These are phyloP conservation scores for Geosiphon pyriformis DNA, from an alignment of 192 early-diverging fungal species.

Conservation along the genomic window DNA sequence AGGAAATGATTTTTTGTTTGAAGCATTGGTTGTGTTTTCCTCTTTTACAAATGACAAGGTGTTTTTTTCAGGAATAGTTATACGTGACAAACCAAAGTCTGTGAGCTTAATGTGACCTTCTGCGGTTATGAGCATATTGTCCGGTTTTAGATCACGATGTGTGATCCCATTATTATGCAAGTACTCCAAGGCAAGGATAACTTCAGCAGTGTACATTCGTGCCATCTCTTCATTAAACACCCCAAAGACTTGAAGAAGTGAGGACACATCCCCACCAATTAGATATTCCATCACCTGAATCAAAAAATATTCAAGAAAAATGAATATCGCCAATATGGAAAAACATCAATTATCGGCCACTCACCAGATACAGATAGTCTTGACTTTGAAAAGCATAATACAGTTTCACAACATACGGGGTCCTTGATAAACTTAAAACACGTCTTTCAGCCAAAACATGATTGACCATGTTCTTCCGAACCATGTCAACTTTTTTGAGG, in stretches of 20 bases:
- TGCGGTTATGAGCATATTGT: conserved; percentile 80
- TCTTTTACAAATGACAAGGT: conserved; percentile 33
- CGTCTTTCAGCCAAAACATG: conserved; percentile 85
- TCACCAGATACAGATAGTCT: conserved; percentile 79
- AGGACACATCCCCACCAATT: conserved; percentile 82
- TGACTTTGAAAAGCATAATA: conserved; percentile 89
- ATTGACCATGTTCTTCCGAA: conserved; percentile 93
- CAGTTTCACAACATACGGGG: conserved; percentile 88
- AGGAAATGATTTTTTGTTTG: conserved; percentile 25
- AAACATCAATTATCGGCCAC: background rate
- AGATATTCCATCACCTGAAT: conserved; percentile 78
- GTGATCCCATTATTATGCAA: conserved; percentile 86
- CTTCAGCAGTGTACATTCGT: conserved; percentile 86
- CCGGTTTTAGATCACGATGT: conserved; percentile 78
- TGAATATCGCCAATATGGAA: background rate
- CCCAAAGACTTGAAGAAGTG: conserved; percentile 66
- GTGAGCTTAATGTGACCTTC: conserved; percentile 92
- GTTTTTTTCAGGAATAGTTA: conserved; percentile 55
- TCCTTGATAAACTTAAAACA: conserved; percentile 69
- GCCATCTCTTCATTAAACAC: conserved; percentile 77
- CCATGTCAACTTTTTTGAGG: conserved; percentile 89
- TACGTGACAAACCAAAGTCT: conserved; percentile 91
- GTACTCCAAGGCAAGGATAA: conserved; percentile 85
- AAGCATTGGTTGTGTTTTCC: background rate
- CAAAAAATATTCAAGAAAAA: background rate